Evolutionary conservation across 805 yeast species (phyloP).

Genomic region (Aciculoconidium aculeatum): DNA sequence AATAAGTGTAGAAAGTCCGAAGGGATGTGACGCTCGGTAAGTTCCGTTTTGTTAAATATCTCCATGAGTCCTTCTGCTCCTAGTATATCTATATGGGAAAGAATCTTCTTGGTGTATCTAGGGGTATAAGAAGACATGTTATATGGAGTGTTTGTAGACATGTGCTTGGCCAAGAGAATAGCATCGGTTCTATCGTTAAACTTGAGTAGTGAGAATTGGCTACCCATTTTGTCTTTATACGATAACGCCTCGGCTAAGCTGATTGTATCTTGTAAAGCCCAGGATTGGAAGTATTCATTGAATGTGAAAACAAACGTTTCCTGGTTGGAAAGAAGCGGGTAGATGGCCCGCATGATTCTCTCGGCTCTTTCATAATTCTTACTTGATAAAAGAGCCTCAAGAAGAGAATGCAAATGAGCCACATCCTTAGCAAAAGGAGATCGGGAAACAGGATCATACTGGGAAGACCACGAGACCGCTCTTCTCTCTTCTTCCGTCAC

Average conservation of each 20-base stretch:
- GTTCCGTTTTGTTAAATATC: constrained; percentile 19
- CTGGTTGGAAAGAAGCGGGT: constrained; percentile 36
- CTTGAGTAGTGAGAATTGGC: constrained; percentile 19
- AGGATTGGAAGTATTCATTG: constrained; percentile 52
- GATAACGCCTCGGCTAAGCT: constrained; percentile 38
- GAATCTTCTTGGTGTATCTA: constrained; percentile 22
- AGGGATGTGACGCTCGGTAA: constrained; percentile 28
- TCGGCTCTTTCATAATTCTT: constrained; percentile 66
- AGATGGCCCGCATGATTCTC: constrained; percentile 56
- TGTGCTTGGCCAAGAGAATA: constrained; percentile 43
- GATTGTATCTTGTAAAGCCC: constrained; percentile 35
- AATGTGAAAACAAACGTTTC: constrained; percentile 58
- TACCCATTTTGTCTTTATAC: constrained; percentile 30
- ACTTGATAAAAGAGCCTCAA: constrained; percentile 72
- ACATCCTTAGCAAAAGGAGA: constrained; percentile 49
- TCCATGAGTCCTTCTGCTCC: constrained; percentile 42
- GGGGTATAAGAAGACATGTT: constrained; percentile 6
- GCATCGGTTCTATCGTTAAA: constrained; percentile 55
- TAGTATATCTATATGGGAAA: constrained; percentile 47
- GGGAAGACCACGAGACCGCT: constrained; percentile 33
- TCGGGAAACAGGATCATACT: constrained; percentile 35
- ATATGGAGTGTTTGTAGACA: constrained; percentile 10
- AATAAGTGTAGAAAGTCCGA: constrained; percentile 26
- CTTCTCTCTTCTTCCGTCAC: constrained; percentile 11
- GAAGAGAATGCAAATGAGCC: constrained; percentile 65